Base-by-base conservation (phyloP, 2,329 filamentous ascomycete genomes). In the Talaromyces piceae region DNA sequence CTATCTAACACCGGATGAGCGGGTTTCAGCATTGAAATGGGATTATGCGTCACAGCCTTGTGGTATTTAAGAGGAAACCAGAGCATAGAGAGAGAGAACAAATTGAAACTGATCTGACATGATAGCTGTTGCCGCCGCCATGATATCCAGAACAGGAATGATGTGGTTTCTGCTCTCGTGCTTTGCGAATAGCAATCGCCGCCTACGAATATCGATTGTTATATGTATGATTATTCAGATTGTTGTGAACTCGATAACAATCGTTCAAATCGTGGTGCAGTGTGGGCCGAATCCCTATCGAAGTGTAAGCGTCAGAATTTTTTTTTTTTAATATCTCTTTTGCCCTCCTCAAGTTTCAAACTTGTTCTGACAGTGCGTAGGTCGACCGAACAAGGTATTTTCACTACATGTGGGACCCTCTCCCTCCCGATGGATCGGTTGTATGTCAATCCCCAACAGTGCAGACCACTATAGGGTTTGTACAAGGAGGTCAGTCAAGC, bases 401-500 rank as follows among this genome's bases (percentile, higher is more conserved):
- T 49, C 62, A 69, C 39, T 69, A 68, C 28, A 67, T 68, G 65
- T 69, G 67, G 67, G 67, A 67, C 53, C 59, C 62, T 5, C 54
- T 66, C 1, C 67, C 67, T 5, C 41, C 52, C 7, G 62, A 68
- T 53, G 63, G 64, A 2, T 68, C 67, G 1, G 65, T 68, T 3
- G 55, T 52, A 9, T 69, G 67, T 28, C 67, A 69, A 54, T 60
- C 59, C 5, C 63, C 65, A 1, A 26, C 43, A 11, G 62, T 69
- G 5, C 66, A 69, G 33, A 65, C 61, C 0, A 67, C 59, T 2
- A 49, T 69, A 4, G 66, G 66, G n/a, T 68, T 63, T 51, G 65
- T 67, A 2, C 66, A 69, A 55, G 66, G 66, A 49, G 66, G 64
- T 62, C 55, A 20, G 44, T 6, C n/a, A 12, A 5, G 3, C 13